These are phyloP conservation scores for Alternaria arbusti DNA, from an alignment of 2,329 filamentous ascomycete genomes.

Conservation along the genomic window DNA sequence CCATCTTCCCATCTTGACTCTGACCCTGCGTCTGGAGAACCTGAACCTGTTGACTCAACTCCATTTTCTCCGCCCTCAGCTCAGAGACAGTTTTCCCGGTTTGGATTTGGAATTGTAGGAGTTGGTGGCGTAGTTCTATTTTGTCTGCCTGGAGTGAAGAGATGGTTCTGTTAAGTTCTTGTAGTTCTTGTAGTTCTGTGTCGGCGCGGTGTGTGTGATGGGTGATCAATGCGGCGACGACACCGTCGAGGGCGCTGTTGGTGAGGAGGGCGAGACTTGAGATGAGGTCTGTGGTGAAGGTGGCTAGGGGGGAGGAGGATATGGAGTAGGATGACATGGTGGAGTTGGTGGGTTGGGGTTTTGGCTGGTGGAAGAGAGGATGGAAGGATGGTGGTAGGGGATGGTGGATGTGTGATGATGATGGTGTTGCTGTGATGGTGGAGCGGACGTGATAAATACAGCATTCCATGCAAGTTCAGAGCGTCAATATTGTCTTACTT, in stretches of 20 bases:
- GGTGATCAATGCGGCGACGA: rapidly evolving
- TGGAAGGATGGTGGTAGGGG: neutral
- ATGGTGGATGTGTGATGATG: neutral
- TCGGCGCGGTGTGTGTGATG: neutral
- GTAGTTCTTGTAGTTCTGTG: neutral
- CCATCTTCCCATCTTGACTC: neutral
- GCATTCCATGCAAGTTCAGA: neutral
- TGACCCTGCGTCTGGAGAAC: neutral
- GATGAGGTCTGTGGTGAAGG: neutral
- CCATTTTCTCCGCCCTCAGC: neutral
- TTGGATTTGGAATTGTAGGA: neutral
- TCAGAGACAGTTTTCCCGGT: neutral
- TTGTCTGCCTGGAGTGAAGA: neutral
- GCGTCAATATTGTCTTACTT: neutral
- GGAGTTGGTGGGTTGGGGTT: neutral
- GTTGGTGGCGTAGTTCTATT: neutral
- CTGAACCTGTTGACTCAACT: neutral
- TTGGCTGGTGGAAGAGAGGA: neutral
- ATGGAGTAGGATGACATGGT: neutral
- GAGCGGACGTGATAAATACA: rapidly evolving
- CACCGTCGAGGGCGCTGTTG: neutral
- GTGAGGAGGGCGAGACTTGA: neutral
- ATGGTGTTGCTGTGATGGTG: neutral
- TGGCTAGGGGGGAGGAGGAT: neutral
- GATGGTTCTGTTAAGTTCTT: neutral